These are phyloP conservation scores for Eucalyptus albens DNA, from an alignment of 345 rosid genomes.

Conservation along the genomic window DNA sequence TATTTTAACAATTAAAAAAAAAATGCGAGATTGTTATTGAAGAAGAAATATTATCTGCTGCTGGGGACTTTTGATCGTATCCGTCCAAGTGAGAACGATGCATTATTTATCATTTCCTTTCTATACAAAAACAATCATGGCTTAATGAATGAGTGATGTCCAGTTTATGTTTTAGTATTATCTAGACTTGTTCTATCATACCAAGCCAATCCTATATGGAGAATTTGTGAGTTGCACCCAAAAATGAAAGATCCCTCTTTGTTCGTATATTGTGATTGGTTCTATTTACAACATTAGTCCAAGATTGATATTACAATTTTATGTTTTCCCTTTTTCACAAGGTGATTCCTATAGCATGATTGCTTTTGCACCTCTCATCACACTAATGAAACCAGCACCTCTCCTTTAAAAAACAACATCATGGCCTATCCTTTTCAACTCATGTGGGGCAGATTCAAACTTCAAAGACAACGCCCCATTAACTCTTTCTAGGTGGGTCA, in stretches of 20 bases:
- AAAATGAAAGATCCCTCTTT: background rate
- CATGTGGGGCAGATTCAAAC: background rate
- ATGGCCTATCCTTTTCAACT: background rate
- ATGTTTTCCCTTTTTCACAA: background rate
- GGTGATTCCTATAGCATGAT: background rate
- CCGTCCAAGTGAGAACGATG: background rate
- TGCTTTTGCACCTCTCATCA: background rate
- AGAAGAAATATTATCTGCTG: background rate
- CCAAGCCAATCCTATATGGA: background rate
- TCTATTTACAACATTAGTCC: no score
- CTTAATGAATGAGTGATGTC: background rate
- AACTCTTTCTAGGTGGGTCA: slow-evolving; percentile 12
- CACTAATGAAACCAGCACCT: background rate
- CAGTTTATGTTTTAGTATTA: background rate
- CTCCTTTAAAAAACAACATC: background rate
- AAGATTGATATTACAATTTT: background rate
- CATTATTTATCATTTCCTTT: background rate
- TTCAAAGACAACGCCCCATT: background rate
- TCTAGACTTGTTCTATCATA: background rate
- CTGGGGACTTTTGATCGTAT: background rate
- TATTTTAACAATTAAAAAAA: background rate
- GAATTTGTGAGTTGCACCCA: background rate
- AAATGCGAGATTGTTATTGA: background rate
- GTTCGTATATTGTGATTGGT: background rate
- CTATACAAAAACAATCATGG: background rate